Evolutionary conservation across 169 alveolate genomes (phyloP), one percentile per base, ranked within the genome.

Genomic region (Eimeria sp.): DNA sequence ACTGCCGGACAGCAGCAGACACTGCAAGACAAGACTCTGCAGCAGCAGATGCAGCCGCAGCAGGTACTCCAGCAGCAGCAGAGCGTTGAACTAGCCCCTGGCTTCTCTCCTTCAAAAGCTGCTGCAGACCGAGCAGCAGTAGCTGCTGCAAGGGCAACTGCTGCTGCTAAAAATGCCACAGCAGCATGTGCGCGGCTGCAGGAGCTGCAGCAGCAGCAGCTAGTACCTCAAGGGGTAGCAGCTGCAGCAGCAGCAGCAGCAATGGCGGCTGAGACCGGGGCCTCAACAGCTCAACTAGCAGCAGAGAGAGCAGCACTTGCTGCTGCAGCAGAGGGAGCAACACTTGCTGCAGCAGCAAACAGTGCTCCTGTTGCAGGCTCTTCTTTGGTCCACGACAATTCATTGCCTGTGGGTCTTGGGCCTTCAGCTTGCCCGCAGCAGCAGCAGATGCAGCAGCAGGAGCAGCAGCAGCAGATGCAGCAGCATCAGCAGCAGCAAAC

Each of bases 151-250:
- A 14, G 76, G 49, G 91, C 91, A 54, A 30, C 49, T 0, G 75
- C 91, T 51, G 91, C 91, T 30, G 91, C 91, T 54, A 47, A 83
- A 27, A 83, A 27, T 14, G 91, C 91, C 27, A 83, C 91, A 27
- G 91, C 91, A 51, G 91, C 91, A 83, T 83, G 91, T n/a, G 75
- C 91, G 6, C 57, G 63, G 57, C 75, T 83, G 76, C 91, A 83
- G 75, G 58, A 51, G 34, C 91, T 83, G 49, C 72, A 83, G 72
- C 72, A 57, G 76, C 75, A 54, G 57, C 75, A 83, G 76, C 61
- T 54, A n/a, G 72, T 51, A 76, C 76, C 91, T 10, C 51, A 43
- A 51, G 49, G 75, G 49, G 65, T 51, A 34, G 91, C 75, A 11
- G 75, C 91, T 14, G 91, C 91, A 83, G 75, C 91, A 27, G 57